A percentile compares a stretch with the other conserved stretches of the same genome.
Conservation (phyloP, 306 rosid species). For the Vigna trinervia region DNA sequence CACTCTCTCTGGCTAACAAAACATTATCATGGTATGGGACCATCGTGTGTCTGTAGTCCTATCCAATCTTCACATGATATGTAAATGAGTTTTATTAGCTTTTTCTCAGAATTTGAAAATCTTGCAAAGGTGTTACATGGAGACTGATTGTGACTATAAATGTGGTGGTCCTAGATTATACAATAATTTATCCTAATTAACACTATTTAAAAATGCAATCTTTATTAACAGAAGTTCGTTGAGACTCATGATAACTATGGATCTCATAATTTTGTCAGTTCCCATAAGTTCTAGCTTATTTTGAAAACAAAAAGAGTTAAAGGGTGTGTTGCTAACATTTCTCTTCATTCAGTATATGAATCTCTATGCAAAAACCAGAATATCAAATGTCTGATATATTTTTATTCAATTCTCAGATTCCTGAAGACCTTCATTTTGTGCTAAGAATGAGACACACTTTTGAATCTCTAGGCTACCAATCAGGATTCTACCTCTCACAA, state of each 20-base stretch:
- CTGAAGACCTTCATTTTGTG: slow-evolving; percentile 93
- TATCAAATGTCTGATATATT: slow-evolving; percentile 27
- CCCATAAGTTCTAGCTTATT: not conserved
- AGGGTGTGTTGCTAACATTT: not conserved
- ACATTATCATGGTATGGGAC: not conserved
- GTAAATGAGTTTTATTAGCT: not conserved
- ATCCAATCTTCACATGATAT: not conserved
- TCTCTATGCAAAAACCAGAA: not conserved
- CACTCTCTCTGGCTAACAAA: not conserved
- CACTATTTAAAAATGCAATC: not conserved
- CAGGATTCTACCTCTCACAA: slow-evolving; percentile 90
- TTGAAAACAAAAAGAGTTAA: not conserved
- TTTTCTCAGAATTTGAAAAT: not conserved
- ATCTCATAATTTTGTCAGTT: not conserved
- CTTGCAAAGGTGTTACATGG: not conserved
- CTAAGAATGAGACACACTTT: slow-evolving; percentile 95
- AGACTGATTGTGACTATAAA: not conserved
- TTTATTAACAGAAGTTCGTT: not conserved
- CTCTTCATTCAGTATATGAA: not conserved
- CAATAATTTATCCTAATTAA: not conserved
- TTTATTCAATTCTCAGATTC: slow-evolving; percentile 58
- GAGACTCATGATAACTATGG: not conserved
- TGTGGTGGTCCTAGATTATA: not conserved
- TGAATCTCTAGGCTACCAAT: slow-evolving; percentile 87
- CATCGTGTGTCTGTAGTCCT: not conserved